Percentiles rank a stretch among this genome's conserved stretches.
phyloP scores from a whole-genome alignment of 495 filamentous ascomycete species.

The Aspergillus nidulans region DNA sequence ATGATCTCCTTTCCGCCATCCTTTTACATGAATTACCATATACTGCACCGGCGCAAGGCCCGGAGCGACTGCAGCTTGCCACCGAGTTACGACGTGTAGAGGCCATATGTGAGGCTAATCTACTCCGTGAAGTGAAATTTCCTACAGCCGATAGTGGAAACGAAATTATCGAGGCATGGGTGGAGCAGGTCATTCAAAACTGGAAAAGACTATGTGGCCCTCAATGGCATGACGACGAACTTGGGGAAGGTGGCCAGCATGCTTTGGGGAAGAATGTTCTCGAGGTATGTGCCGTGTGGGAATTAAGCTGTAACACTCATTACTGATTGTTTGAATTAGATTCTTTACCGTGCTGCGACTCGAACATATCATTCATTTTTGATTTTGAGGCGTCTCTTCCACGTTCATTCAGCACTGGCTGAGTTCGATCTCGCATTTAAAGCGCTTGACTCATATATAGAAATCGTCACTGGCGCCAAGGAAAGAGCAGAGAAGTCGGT shows the following conservation, averaged over 20 bases:
- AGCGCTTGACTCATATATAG: conserved; percentile 83
- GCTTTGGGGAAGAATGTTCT: conserved; percentile 66
- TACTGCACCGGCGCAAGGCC: conserved; percentile 25
- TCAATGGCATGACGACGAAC: conserved; percentile 68
- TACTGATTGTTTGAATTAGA: conserved; percentile 36
- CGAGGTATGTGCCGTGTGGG: conserved; percentile 48
- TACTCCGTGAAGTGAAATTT: conserved; percentile 72
- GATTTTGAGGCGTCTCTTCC: conserved; percentile 82
- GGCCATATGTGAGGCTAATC: conserved; percentile 62
- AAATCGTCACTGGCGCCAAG: conserved; percentile 76
- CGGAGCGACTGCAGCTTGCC: conserved; percentile 58
- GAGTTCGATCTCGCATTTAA: conserved; percentile 86
- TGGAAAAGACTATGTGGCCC: conserved; percentile 76
- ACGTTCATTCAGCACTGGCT: conserved; percentile 75
- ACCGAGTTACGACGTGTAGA: conserved; percentile 73
- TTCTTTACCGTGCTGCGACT: conserved; percentile 79
- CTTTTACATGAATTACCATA: conserved; percentile 35
- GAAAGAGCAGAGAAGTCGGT: conserved; percentile 74
- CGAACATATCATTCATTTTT: conserved; percentile 92
- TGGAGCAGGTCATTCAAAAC: conserved; percentile 72
- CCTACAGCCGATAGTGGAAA: conserved; percentile 75
- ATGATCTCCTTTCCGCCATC: conserved; percentile 62
- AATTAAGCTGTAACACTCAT: not conserved
- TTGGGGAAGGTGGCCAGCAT: conserved; percentile 73
- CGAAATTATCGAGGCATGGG: conserved; percentile 73